Percentiles rank a stretch among this genome's conserved stretches.
Conservation (phyloP, 2,329 filamentous ascomycete genomes). For the Curvularia sp. region DNA sequence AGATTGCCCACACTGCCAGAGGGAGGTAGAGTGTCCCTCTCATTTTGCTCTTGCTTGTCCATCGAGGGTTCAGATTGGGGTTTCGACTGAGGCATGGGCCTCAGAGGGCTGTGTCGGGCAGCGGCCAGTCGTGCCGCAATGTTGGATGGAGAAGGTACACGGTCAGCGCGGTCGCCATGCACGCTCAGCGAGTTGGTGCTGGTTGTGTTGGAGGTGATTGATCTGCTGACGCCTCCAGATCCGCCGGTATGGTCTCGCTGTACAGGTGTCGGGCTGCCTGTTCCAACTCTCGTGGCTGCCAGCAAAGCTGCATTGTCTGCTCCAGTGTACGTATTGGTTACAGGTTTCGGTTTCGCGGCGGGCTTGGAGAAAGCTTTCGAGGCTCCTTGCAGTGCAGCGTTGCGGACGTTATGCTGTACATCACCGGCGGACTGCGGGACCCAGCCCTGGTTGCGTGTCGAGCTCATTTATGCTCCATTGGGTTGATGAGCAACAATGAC, state of each 20-base stretch:
- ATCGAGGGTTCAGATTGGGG: conserved; percentile 16
- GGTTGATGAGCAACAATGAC: conserved; percentile 28
- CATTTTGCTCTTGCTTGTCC: conserved; percentile 35
- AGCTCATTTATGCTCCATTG: conserved; percentile 51
- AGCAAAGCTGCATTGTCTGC: conserved; percentile 55
- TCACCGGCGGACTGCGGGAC: conserved; percentile 44
- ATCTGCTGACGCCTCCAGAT: conserved; percentile 35
- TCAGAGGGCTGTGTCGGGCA: conserved; percentile 63
- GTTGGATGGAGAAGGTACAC: conserved; percentile 64
- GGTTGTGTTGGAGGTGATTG: conserved; percentile 37
- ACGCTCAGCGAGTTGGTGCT: conserved; percentile 44
- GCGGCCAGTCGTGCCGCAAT: conserved; percentile 69
- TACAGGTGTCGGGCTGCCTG: conserved; percentile 35
- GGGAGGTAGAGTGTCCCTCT: conserved; percentile 42
- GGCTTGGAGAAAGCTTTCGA: conserved; percentile 58
- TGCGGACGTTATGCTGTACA: conserved; percentile 48
- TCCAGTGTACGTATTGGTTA: conserved; percentile 51
- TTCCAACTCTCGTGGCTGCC: conserved; percentile 54
- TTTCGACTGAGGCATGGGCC: conserved; percentile 26
- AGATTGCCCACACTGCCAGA: conserved; percentile 46
- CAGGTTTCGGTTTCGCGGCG: conserved; percentile 51
- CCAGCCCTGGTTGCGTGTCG: conserved; percentile 41
- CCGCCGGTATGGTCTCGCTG: conserved; percentile 44
- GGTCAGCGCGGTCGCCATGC: conserved; percentile 37
- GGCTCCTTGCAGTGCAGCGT: conserved; percentile 60